Evolutionary conservation across 164 flowering plant genomes (phyloP).

Genomic region (Annona cherimola): DNA sequence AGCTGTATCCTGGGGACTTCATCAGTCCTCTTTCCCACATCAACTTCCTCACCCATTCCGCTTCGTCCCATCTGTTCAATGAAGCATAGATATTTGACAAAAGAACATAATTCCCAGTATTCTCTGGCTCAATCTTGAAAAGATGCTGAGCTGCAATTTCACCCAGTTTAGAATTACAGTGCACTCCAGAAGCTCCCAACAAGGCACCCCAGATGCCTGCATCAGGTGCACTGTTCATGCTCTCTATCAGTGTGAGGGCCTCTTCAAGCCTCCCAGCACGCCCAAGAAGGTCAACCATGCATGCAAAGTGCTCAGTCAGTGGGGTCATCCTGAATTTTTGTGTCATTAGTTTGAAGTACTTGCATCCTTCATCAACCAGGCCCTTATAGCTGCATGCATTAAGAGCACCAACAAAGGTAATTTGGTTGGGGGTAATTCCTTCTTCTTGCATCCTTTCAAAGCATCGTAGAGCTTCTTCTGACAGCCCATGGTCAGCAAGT

Average conservation of each 20-base stretch:
- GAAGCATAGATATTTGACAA: slow-evolving; percentile 40
- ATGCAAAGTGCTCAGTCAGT: slow-evolving; percentile 32
- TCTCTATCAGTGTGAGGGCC: slow-evolving; percentile 27
- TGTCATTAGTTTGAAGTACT: slow-evolving; percentile 33
- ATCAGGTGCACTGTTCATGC: slow-evolving; percentile 15
- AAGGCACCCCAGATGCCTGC: slow-evolving; percentile 42
- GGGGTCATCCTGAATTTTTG: slow-evolving; percentile 24
- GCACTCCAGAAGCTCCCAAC: slow-evolving; percentile 34
- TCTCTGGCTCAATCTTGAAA: slow-evolving; percentile 42
- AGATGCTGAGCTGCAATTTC: slow-evolving; percentile 38
- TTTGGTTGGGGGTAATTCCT: slow-evolving; percentile 31
- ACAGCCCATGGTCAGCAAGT: slow-evolving; percentile 39
- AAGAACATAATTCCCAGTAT: slow-evolving; percentile 39
- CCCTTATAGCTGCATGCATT: slow-evolving; percentile 47
- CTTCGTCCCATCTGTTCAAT: slow-evolving; percentile 34
- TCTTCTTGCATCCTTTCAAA: slow-evolving; percentile 34
- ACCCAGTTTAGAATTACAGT: slow-evolving; percentile 35
- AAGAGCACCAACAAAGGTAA: slow-evolving; percentile 38
- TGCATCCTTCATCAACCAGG: slow-evolving; percentile 33
- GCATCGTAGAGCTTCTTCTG: slow-evolving; percentile 31
- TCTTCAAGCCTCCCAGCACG: slow-evolving; percentile 33
- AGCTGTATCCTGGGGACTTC: slow-evolving; percentile 42
- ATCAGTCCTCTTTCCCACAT: slow-evolving; percentile 22
- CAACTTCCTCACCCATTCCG: slow-evolving; percentile 30
- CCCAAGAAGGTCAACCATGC: slow-evolving; percentile 46